Percentiles rank a stretch among this genome's conserved stretches.
Evolutionary conservation across 2,329 filamentous ascomycete species (phyloP).

Genomic region (Penicillium crustosum): DNA sequence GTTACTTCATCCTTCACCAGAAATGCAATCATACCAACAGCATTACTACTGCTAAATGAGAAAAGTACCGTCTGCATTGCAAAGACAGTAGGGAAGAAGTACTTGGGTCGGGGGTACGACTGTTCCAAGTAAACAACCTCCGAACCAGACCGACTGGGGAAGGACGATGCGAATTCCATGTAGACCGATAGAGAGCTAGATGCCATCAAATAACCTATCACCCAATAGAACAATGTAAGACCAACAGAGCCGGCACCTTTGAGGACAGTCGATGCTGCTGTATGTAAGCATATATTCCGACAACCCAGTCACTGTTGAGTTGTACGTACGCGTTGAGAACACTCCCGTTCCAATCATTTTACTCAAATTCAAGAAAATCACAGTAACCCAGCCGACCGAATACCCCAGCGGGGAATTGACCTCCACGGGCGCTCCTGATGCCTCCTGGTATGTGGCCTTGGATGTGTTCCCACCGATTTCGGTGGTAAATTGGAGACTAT

Average conservation of each 20-base stretch:
- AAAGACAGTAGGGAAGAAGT: conserved; percentile 64
- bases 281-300: background rate
- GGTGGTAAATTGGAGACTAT: conserved; percentile 6
- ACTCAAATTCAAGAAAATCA: conserved; percentile 61
- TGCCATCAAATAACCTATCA: conserved; percentile 61
- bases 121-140: conserved; percentile 70
- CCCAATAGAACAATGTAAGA: conserved; percentile 63
- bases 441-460: conserved; percentile 58
- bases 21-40: conserved; percentile 41
- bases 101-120: conserved; percentile 63
- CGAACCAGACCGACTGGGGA: conserved; percentile 64
- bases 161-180: conserved; percentile 64
- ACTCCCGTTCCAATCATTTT: conserved; percentile 65
- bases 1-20: too few relatives aligned
- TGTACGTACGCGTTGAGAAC: conserved; percentile 61
- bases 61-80: conserved; percentile 63
- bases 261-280: conserved; percentile 56
- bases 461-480: conserved; percentile 45
- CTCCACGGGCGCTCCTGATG: conserved; percentile 62
- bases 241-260: conserved; percentile 62
- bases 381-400: conserved; percentile 55
- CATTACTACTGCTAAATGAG: conserved; percentile 66
- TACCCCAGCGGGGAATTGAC: conserved; percentile 60
- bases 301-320: rapidly evolving
- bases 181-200: conserved; percentile 58